phyloP scores from a whole-genome alignment of 2,329 filamentous ascomycete species.

The Alternaria triticimaculans region DNA sequence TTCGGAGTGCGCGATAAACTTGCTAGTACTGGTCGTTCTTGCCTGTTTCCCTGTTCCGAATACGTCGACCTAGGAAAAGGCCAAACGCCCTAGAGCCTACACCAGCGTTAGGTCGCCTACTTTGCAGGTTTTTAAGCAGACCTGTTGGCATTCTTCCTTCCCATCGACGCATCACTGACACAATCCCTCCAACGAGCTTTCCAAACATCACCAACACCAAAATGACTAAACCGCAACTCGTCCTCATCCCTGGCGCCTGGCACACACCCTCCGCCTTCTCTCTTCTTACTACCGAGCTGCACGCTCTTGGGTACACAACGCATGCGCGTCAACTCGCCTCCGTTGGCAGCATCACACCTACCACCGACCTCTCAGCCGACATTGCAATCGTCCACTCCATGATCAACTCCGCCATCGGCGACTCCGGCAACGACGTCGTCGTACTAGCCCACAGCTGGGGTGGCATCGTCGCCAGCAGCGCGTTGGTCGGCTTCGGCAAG shows the following conservation, averaged over 20 bases:
- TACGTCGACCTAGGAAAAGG: not conserved
- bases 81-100: not conserved
- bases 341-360: constrained; percentile 30
- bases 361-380: constrained; percentile 42
- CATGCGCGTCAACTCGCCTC: constrained; percentile 38
- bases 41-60: too few species aligned
- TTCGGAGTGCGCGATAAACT: not conserved
- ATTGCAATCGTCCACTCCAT: constrained; percentile 41
- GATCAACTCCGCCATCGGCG: constrained; percentile 46
- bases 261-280: constrained; percentile 42
- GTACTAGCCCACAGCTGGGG: constrained; percentile 55
- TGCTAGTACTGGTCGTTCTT: not conserved
- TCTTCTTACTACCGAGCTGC: constrained; percentile 34
- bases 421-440: constrained; percentile 50
- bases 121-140: not conserved
- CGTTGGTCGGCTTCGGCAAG: constrained; percentile 45
- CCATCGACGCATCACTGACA: too few species aligned
- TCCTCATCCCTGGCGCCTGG: constrained; percentile 49
- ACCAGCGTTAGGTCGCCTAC: not conserved
- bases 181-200: too few species aligned
- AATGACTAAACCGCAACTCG: constrained; percentile 43
- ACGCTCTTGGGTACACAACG: constrained; percentile 39
- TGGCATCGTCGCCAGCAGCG: constrained; percentile 50
- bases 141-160: too few species aligned
- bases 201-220: not conserved